Base-by-base conservation (phyloP, 805 yeast species). In the Barnettozyma populi region DNA sequence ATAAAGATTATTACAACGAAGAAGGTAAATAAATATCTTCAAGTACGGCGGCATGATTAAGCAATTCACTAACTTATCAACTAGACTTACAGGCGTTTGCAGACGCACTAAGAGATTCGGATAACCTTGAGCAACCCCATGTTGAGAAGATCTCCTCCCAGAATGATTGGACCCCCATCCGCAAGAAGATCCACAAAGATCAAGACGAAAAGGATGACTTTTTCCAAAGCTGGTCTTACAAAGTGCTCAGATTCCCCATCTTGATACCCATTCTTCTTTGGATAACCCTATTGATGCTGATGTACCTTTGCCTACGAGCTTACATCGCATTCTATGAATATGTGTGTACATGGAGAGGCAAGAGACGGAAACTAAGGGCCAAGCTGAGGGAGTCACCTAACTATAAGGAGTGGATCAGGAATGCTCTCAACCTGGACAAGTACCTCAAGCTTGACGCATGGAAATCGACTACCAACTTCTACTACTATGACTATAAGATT, bases 401-500 rank as follows among this genome's bases (percentile, higher is more conserved):
- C 24, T 86, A 84, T 57, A 62, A 68, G 5, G 88, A 86, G 51
- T 86, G 90, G 86, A 66, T 75, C 5, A 60, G 61, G 14, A 76
- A 76, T 55, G 92, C 94, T 1, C 57, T 70, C 34, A 67, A 64
- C 8, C 61, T 86, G 41, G 94, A 86, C 59, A 64, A 71, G 31
- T 74, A 68, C 56, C 67, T 85, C 29, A 78, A 81, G 6, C 65
- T 81, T n/a, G 79, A 78, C 52, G 69, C 72, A 41, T 86, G 95
- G 95, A 74, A 78, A 41, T 57, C 65, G 8, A 79, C 79, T 51
- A 82, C 83, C 20, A 68, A 70, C 47, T 83, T 82, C 53, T 78
- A 79, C 21, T 82, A 80, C 60, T 86, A 86, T 60, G 92, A 86
- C 61, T 81, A 78, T 64, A 74, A 71, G 35, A 80, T 87, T 0